These are phyloP conservation scores for Irpex sp. DNA, from an alignment of 1,284 basidiomycete species.

Conservation along the genomic window DNA sequence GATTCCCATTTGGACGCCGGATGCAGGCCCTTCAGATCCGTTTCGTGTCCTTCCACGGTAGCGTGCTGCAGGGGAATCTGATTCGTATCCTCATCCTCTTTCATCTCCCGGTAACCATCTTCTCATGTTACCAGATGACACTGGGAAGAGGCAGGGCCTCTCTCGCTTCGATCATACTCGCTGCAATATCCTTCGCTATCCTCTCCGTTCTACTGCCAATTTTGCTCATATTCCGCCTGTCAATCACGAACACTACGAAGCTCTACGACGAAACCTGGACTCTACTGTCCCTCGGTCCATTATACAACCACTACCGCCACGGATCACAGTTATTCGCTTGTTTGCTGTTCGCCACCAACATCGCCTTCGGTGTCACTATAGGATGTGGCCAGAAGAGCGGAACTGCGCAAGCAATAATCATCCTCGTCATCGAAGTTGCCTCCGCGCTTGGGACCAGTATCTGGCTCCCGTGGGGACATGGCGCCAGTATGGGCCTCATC, in stretches of 20 bases:
- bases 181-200: slow-evolving; percentile 72
- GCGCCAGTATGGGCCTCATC: slow-evolving; percentile 92
- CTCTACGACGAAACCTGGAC: slow-evolving; percentile 94
- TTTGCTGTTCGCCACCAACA: slow-evolving; percentile 77
- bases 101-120: slow-evolving; percentile 91
- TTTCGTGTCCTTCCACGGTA: slow-evolving; percentile 73
- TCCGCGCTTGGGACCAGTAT: slow-evolving; percentile 84
- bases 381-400: slow-evolving; percentile 89
- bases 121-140: slow-evolving; percentile 85
- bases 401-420: slow-evolving; percentile 86
- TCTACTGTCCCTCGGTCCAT: slow-evolving; percentile 85
- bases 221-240: slow-evolving; percentile 73
- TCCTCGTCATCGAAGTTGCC: slow-evolving; percentile 82
- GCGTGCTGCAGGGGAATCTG: slow-evolving; percentile 84
- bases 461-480: slow-evolving; percentile 95
- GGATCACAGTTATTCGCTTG: slow-evolving; percentile 88
- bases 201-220: slow-evolving; percentile 79
- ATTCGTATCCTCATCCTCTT: slow-evolving; percentile 87
- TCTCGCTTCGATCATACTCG: slow-evolving; percentile 60
- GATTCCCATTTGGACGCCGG: slow-evolving; percentile 22
- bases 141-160: slow-evolving; percentile 49
- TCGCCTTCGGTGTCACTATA: slow-evolving; percentile 80
- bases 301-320: slow-evolving; percentile 94
- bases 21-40: slow-evolving; percentile 63
- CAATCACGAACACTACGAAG: slow-evolving; percentile 80